Conservation (phyloP, 2,329 filamentous ascomycete species). For the Nemania sp. region DNA sequence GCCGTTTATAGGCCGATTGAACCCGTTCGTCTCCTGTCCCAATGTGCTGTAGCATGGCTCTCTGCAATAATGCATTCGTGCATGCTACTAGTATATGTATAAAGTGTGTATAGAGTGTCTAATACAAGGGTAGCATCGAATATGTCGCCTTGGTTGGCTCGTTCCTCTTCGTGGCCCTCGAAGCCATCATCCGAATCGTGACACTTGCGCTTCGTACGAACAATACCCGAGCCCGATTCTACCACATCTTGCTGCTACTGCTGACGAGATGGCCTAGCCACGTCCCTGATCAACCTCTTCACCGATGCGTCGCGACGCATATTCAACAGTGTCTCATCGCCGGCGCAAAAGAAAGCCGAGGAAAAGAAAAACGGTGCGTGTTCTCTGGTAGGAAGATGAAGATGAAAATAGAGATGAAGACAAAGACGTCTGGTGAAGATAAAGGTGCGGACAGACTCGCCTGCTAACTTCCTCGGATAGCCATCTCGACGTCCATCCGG, state of each 20-base stretch:
- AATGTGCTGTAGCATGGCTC: not conserved
- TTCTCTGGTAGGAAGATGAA: constrained; percentile 43
- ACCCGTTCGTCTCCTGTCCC: constrained; percentile 39
- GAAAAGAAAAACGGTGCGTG: constrained; percentile 65
- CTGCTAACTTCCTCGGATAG: constrained; percentile 58
- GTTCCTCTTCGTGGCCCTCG: constrained; percentile 78
- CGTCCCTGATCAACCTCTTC: constrained; percentile 77
- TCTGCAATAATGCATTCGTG: not conserved
- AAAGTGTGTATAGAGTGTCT: too few species aligned
- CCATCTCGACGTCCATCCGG: constrained; percentile 74
- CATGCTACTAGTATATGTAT: too few species aligned
- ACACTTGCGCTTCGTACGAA: constrained; percentile 83
- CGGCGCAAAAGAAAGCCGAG: constrained; percentile 68
- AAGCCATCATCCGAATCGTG: constrained; percentile 80
- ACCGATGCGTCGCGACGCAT: constrained; percentile 80
- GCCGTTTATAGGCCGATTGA: constrained; percentile 47
- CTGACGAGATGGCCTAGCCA: constrained; percentile 54
- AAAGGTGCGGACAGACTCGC: constrained; percentile 40
- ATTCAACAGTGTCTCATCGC: constrained; percentile 78
- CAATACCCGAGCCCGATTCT: constrained; percentile 39
- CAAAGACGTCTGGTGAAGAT: too few species aligned
- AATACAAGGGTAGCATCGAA: constrained; percentile 62
- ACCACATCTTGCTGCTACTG: constrained; percentile 21
- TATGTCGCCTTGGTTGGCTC: constrained; percentile 86
- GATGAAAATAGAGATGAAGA: too few species aligned